phyloP scores from a whole-genome alignment of 2,329 filamentous ascomycete species.

The Epichloe coenophiala region DNA sequence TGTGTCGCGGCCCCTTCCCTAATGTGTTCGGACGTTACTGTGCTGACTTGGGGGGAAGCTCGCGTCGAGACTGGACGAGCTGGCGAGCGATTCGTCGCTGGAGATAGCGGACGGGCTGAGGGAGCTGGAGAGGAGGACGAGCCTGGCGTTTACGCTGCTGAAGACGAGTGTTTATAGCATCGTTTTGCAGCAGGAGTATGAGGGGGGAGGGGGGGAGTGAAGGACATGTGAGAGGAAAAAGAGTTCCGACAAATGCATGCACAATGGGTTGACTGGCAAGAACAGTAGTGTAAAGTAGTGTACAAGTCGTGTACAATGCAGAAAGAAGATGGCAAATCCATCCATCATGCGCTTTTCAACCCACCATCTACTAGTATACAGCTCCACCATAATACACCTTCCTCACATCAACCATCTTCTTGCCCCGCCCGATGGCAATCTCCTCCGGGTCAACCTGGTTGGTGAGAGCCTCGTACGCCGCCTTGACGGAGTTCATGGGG shows the following conservation, averaged over 20 bases:
- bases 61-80: conserved; percentile 44
- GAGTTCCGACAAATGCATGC: too few relatives aligned
- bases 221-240: neutral
- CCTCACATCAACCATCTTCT: conserved; percentile 89
- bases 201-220: conserved; percentile 48
- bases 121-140: conserved; percentile 85
- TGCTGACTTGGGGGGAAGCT: conserved; percentile 28
- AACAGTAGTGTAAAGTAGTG: too few relatives aligned
- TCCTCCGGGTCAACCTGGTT: conserved; percentile 80
- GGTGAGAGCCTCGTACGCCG: conserved; percentile 67
- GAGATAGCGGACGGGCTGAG: conserved; percentile 78
- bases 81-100: conserved; percentile 58
- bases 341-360: too few relatives aligned
- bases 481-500: conserved; percentile 97
- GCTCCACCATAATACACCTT: conserved; percentile 93
- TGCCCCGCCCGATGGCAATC: conserved; percentile 76
- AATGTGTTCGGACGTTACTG: too few relatives aligned
- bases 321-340: too few relatives aligned
- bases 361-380: conserved; percentile 34
- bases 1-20: conserved; percentile 23
- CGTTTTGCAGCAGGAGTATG: conserved; percentile 92
- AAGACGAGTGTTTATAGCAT: conserved; percentile 99
- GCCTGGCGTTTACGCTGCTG: conserved; percentile 83
- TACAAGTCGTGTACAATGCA: too few relatives aligned
- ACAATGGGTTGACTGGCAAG: too few relatives aligned